Evolutionary conservation across 2,329 filamentous ascomycete genomes (phyloP).

Genomic region (Sclerotinia subarctica): DNA sequence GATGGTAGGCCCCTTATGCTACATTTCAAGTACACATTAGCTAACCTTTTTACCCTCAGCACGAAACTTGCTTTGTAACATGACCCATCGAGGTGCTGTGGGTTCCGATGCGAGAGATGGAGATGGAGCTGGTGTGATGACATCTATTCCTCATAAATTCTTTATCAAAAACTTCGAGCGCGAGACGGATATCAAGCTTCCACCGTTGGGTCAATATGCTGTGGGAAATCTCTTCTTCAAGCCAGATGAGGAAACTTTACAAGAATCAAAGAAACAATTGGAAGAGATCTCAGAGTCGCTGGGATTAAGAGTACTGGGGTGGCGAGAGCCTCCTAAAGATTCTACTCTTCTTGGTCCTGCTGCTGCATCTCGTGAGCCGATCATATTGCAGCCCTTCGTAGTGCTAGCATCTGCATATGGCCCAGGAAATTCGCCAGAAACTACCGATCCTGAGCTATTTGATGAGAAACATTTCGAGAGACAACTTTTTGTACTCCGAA

Average conservation of each 20-base stretch:
- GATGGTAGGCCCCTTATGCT: slow-evolving; percentile 63
- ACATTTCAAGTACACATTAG: slow-evolving; percentile 7
- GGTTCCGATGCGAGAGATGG: slow-evolving; percentile 97
- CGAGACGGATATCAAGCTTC: slow-evolving; percentile 83
- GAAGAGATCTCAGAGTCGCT: slow-evolving; percentile 88
- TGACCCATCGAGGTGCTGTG: slow-evolving; percentile 98
- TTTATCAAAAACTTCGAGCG: slow-evolving; percentile 98
- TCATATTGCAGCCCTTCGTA: slow-evolving; percentile 93
- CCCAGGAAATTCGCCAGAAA: slow-evolving; percentile 71
- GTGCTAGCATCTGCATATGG: slow-evolving; percentile 85
- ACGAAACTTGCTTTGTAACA: slow-evolving; percentile 95
- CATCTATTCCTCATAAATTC: slow-evolving; percentile 96
- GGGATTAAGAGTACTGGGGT: slow-evolving; percentile 87
- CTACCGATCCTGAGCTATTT: slow-evolving; percentile 74
- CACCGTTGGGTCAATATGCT: slow-evolving; percentile 87
- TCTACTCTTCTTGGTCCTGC: slow-evolving; percentile 90
- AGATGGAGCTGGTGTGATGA: slow-evolving; percentile 99
- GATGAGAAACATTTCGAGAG: slow-evolving; percentile 85
- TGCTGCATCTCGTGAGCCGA: slow-evolving; percentile 88
- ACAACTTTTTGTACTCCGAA: slow-evolving; percentile 90
- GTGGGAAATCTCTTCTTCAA: slow-evolving; percentile 99
- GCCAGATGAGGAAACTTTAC: slow-evolving; percentile 84
- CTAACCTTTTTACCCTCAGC: slow-evolving; percentile 52
- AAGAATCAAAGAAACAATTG: slow-evolving; percentile 88
- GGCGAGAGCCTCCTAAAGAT: slow-evolving; percentile 93